Conservation (phyloP, 169 alveolate species). For the Cystoisospora suis region DNA sequence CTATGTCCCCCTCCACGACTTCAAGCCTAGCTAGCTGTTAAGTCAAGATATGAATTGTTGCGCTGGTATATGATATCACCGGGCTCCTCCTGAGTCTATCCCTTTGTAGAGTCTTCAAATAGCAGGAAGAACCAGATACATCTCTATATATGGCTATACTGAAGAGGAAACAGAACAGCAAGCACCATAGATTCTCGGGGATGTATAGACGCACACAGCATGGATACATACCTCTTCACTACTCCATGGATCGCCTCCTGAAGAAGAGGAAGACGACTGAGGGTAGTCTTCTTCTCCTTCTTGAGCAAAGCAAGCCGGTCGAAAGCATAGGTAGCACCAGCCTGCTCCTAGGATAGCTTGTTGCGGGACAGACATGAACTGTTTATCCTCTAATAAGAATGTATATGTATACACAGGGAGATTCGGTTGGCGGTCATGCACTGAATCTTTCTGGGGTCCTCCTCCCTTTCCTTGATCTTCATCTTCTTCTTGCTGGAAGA, state of each 20-base stretch:
- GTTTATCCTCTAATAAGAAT: slow-evolving; percentile 44
- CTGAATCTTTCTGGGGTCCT: neutral
- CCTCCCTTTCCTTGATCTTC: neutral
- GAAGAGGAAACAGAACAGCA: too few relatives aligned
- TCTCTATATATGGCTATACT: neutral
- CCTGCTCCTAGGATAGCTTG: slow-evolving; percentile 57
- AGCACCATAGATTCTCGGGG: neutral
- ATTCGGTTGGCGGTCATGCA: slow-evolving; percentile 10
- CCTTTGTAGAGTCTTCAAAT: too few relatives aligned
- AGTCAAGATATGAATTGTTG: too few relatives aligned
- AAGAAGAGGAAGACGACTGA: too few relatives aligned
- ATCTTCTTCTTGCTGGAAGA: neutral
- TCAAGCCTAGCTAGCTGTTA: too few relatives aligned
- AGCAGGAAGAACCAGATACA: too few relatives aligned
- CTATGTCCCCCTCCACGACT: too few relatives aligned
- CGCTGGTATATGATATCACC: too few relatives aligned
- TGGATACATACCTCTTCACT: neutral
- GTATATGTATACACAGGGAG: slow-evolving; percentile 31
- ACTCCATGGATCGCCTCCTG: too few relatives aligned
- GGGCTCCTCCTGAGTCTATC: too few relatives aligned
- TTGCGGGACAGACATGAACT: slow-evolving; percentile 62
- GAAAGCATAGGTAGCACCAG: slow-evolving; percentile 64
- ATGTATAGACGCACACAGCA: neutral
- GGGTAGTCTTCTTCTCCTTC: slow-evolving; percentile 7
- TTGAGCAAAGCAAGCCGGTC: slow-evolving; percentile 62